A percentile compares a stretch with the other conserved stretches of the same genome.
phyloP scores from a whole-genome alignment of 192 early-diverging fungal species.

The Backusella sp. region DNA sequence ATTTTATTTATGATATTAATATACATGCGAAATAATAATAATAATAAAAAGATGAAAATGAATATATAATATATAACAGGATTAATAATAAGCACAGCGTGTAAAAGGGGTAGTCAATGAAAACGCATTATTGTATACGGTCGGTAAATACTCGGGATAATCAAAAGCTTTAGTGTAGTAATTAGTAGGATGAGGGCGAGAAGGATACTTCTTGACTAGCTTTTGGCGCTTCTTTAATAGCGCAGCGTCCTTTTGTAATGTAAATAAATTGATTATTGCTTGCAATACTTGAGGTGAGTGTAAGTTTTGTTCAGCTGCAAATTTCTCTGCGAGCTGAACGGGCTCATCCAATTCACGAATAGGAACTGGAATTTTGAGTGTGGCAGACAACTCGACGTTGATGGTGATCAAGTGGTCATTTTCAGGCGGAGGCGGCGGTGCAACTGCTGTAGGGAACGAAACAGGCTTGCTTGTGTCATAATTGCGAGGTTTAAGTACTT shows the following conservation, averaged over 20 bases:
- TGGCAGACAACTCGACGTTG: not conserved
- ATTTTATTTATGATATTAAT: not conserved
- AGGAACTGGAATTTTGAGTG: not conserved
- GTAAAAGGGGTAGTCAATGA: not conserved
- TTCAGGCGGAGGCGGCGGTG: conserved; percentile 1
- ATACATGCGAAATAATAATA: not conserved
- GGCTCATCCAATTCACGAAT: conserved; percentile 1
- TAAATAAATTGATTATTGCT: not conserved
- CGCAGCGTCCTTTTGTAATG: not conserved
- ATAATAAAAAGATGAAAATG: not conserved
- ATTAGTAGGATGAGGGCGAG: not conserved
- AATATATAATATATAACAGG: no score
- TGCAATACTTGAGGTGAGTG: not conserved
- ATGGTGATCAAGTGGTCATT: not conserved
- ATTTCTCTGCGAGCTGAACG: not conserved
- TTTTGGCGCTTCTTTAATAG: not conserved
- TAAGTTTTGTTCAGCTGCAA: not conserved
- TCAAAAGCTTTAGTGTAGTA: not conserved
- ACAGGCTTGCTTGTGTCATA: not conserved
- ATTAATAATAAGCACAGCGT: conserved; percentile 9
- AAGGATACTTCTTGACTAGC: not conserved
- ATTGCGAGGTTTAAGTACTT: conserved; percentile 9
- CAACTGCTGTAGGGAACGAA: not conserved
- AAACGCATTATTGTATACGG: not conserved
- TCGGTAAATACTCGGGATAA: not conserved